phyloP scores from a whole-genome alignment of 2,329 filamentous ascomycete species.

The Epicoccum sorghinum region DNA sequence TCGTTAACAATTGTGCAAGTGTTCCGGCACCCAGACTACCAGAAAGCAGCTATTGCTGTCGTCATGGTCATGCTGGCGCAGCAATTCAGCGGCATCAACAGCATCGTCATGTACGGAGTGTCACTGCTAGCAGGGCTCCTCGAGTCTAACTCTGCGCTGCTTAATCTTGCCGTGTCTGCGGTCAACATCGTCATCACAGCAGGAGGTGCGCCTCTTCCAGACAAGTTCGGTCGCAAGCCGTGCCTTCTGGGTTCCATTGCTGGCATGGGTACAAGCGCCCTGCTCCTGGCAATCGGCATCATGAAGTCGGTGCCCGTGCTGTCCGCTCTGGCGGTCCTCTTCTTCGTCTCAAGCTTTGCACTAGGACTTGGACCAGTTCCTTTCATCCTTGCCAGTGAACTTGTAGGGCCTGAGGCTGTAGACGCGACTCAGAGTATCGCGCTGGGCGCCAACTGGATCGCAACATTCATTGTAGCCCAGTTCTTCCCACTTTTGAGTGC shows the following conservation, averaged over 20 bases:
- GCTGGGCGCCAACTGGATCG: slow-evolving; percentile 83
- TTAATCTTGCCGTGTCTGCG: slow-evolving; percentile 86
- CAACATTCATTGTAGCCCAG: slow-evolving; percentile 90
- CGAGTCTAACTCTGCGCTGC: slow-evolving; percentile 77
- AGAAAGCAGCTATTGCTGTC: slow-evolving; percentile 83
- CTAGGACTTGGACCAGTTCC: slow-evolving; percentile 91
- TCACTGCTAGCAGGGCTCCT: slow-evolving; percentile 82
- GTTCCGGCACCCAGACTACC: slow-evolving; percentile 69
- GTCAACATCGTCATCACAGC: slow-evolving; percentile 86
- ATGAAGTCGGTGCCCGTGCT: slow-evolving; percentile 72
- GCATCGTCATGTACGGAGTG: slow-evolving; percentile 98
- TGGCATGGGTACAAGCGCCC: slow-evolving; percentile 81
- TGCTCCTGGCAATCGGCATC: slow-evolving; percentile 82
- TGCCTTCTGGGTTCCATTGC: slow-evolving; percentile 82
- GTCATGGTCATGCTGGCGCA: slow-evolving; percentile 94
- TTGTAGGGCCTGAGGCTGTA: slow-evolving; percentile 88
- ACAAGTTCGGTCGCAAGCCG: slow-evolving; percentile 84
- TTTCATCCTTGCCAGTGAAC: slow-evolving; percentile 90
- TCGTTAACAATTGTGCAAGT: slow-evolving; percentile 60
- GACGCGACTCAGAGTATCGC: slow-evolving; percentile 91
- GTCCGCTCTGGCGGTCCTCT: slow-evolving; percentile 79
- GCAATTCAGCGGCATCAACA: slow-evolving; percentile 91
- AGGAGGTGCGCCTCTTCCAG: slow-evolving; percentile 80
- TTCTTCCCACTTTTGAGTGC: slow-evolving; percentile 91
- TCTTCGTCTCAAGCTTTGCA: slow-evolving; percentile 89